Conservation (phyloP, 1,284 basidiomycete species). For the Coniferiporia weirii region DNA sequence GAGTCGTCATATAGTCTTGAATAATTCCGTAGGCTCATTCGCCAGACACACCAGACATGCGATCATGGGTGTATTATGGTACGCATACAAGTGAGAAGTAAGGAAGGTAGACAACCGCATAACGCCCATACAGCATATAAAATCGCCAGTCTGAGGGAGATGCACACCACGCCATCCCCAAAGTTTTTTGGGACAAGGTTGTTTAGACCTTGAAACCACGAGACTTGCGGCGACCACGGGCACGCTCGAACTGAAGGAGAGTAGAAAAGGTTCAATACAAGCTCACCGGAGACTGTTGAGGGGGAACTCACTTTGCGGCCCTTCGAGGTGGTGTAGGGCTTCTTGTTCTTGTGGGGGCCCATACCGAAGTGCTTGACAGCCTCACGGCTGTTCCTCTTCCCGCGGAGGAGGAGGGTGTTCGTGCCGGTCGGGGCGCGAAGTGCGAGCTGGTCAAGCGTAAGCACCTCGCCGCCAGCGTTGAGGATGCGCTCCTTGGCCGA, state of each 20-base stretch:
- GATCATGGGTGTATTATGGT: conserved; percentile 13
- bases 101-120: conserved; percentile 9
- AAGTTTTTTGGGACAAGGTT: conserved; percentile 3
- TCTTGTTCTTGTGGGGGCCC: conserved; percentile 91
- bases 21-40: not conserved
- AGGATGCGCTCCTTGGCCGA: conserved; percentile 92
- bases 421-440: conserved; percentile 89
- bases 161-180: not conserved
- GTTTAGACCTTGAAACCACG: conserved; percentile 84
- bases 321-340: conserved; percentile 90
- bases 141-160: not conserved
- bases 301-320: conserved; percentile 75
- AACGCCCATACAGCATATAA: conserved; percentile 15
- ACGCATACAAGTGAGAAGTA: conserved; percentile 9
- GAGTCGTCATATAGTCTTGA: not conserved
- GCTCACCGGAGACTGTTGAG: not conserved
- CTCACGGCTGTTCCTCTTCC: conserved; percentile 91
- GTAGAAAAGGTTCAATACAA: conserved; percentile 11
- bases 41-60: not conserved
- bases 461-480: conserved; percentile 89
- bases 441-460: conserved; percentile 98
- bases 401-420: conserved; percentile 91
- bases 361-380: conserved; percentile 97
- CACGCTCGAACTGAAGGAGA: conserved; percentile 67
- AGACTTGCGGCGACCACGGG: conserved; percentile 91